Base-by-base conservation (phyloP, 2,329 filamentous ascomycete genomes). In the Thelonectria olida region DNA sequence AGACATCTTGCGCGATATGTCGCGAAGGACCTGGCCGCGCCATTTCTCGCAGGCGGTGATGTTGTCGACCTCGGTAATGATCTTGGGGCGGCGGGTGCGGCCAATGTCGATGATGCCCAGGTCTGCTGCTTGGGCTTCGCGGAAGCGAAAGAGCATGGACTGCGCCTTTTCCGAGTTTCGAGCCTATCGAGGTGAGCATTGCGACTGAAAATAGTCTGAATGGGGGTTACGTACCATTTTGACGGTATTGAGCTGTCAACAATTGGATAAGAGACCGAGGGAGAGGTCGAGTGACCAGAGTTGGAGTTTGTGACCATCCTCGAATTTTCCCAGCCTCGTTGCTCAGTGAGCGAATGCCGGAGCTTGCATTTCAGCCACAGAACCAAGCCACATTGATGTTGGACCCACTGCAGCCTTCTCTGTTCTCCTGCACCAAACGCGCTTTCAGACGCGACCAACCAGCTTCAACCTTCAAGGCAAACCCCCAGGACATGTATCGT, bases 61-160 rank as follows among this genome's bases (percentile, higher is more conserved):
- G 57, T 88, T 86, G 66, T 90, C 90, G 69, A 97, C 89, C 71
- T 93, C 89, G 45, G 93, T 96, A 77, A 98, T 97, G 66, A 90
- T 87, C 79, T 95, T 96, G 53, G 96, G 96, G 2, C 96, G 93
- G 10, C 94, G 92, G 8, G 93, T 91, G 64, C 94, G 92, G 61
- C 93, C 92, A 25, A 91, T 91, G 82, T 98, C 95, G 80, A 99
- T 92, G 78, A 98, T 97, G 74, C 95, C 95, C 48, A 97, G 87
- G 81, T 97, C 94, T 67, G 93, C 93, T 68, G 95, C 95, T 87
- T 98, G 96, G 72, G 95, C 92, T 75, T 97, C 96, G 78, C 96
- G 93, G 85, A 99, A 99, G 85, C 96, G 95, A 84, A 97, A 99
- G 79, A 99, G 95, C 95, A 99, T 99, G 48, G 94, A 97, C 84